Evolutionary conservation across 805 yeast genomes (phyloP).

Genomic region (Candida mattraensis): DNA sequence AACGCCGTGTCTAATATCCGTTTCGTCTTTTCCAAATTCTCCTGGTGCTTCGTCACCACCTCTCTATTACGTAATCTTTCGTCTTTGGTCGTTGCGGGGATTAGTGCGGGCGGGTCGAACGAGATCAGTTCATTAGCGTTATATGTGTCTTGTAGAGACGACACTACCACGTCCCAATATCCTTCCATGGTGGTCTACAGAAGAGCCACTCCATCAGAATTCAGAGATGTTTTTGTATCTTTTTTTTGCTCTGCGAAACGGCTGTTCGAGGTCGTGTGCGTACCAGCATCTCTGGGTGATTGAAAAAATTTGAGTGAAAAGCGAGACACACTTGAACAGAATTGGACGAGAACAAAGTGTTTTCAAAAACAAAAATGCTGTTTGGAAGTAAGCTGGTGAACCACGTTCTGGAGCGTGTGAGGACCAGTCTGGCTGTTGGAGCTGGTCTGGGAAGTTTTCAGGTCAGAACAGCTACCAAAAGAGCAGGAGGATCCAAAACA

Average conservation of each 20-base stretch:
- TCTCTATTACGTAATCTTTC: slow-evolving; percentile 31
- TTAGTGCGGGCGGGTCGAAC: slow-evolving; percentile 43
- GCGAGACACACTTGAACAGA: no score
- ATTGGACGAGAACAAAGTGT: no score
- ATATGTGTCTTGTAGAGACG: slow-evolving; percentile 68
- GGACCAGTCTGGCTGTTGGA: slow-evolving; percentile 13
- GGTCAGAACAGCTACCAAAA: slow-evolving; percentile 89
- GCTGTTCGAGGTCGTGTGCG: no score
- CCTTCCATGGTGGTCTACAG: slow-evolving; percentile 43
- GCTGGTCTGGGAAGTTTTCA: slow-evolving; percentile 26
- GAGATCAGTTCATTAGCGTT: slow-evolving; percentile 56
- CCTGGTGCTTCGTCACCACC: slow-evolving; percentile 50
- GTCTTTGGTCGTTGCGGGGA: slow-evolving; percentile 33
- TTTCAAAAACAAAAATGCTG: no score
- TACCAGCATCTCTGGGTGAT: no score
- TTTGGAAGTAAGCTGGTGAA: no score
- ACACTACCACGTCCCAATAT: slow-evolving; percentile 66
- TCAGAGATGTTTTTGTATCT: no score
- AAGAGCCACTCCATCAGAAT: background rate
- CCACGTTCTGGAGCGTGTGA: slow-evolving; percentile 14
- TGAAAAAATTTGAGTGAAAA: no score
- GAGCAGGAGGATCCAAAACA: slow-evolving; percentile 93
- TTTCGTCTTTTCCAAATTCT: slow-evolving; percentile 55
- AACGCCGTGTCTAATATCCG: slow-evolving; percentile 42
- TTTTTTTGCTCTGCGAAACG: no score